phyloP scores from a whole-genome alignment of 192 early-diverging fungal genomes.

The Entophlyctis luteolus region DNA sequence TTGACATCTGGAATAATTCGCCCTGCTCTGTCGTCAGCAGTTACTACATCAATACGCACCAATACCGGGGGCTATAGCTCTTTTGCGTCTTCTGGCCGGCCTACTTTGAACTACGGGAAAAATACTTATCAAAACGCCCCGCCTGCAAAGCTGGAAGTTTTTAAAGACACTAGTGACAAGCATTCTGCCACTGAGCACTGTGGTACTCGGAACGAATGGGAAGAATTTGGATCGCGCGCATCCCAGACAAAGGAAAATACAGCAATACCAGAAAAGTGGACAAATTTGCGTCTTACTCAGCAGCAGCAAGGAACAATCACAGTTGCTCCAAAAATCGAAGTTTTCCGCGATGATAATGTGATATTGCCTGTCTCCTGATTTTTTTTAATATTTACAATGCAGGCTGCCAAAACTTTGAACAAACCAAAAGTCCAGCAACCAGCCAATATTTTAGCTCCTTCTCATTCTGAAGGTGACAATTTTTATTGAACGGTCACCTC shows the following conservation, averaged over 20 bases:
- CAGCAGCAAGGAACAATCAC: too few relatives aligned
- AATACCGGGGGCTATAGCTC: not conserved
- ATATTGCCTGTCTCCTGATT: not conserved
- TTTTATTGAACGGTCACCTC: not conserved
- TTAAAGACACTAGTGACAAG: conserved; percentile 9
- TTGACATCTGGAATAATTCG: not conserved
- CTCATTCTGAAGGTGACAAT: not conserved
- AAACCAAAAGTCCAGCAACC: not conserved
- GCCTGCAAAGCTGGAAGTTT: conserved; percentile 13
- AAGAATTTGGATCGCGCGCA: conserved; percentile 56
- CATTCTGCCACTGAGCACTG: not conserved
- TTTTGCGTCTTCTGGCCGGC: not conserved
- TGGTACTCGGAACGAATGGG: conserved; percentile 41
- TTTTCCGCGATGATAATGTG: too few relatives aligned
- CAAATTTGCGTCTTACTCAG: too few relatives aligned
- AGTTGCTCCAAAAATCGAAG: conserved; percentile 44
- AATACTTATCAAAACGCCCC: not conserved
- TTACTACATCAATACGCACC: not conserved
- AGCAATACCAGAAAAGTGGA: conserved; percentile 57
- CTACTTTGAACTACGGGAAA: not conserved
- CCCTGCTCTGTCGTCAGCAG: not conserved
- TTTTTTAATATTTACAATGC: not conserved
- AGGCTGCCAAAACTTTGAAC: not conserved
- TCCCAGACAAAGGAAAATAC: conserved; percentile 69
- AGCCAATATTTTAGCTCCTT: not conserved